Evolutionary conservation across 2,329 filamentous ascomycete genomes (phyloP).

Genomic region (Diaporthe batatas): DNA sequence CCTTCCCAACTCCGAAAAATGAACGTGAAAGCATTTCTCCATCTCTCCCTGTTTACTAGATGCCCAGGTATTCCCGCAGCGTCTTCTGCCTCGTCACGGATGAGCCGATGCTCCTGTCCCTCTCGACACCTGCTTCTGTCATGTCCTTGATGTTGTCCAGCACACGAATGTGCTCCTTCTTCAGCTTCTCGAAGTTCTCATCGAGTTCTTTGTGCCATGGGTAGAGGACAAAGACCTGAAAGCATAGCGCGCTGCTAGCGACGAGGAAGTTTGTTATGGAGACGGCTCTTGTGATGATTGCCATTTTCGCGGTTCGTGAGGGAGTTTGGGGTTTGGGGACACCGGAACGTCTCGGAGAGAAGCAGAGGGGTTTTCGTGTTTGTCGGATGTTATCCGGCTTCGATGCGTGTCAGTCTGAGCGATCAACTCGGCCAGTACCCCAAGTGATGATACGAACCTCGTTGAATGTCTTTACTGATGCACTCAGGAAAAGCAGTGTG

Average conservation of each 20-base stretch:
- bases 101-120: constrained; percentile 23
- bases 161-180: constrained; percentile 67
- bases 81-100: constrained; percentile 26
- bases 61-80: constrained; percentile 18
- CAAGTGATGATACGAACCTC: constrained; percentile 15
- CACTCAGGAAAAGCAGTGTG: background rate
- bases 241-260: constrained; percentile 73
- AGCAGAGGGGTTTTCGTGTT: background rate
- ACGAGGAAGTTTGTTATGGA: constrained; percentile 76
- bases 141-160: constrained; percentile 46
- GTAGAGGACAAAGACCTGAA: constrained; percentile 78
- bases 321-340: background rate
- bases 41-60: background rate
- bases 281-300: constrained; percentile 58
- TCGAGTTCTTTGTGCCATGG: constrained; percentile 78
- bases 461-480: background rate
- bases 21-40: background rate
- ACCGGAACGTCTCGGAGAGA: background rate
- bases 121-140: constrained; percentile 22
- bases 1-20: constrained; percentile 24
- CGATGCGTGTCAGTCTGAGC: constrained; percentile 22
- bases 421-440: background rate
- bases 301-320: constrained; percentile 19
- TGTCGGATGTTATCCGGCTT: background rate
- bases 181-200: constrained; percentile 70